Conservation (phyloP, 164 flowering plant genomes). For the grape (Vitis vinifera) region DNA sequence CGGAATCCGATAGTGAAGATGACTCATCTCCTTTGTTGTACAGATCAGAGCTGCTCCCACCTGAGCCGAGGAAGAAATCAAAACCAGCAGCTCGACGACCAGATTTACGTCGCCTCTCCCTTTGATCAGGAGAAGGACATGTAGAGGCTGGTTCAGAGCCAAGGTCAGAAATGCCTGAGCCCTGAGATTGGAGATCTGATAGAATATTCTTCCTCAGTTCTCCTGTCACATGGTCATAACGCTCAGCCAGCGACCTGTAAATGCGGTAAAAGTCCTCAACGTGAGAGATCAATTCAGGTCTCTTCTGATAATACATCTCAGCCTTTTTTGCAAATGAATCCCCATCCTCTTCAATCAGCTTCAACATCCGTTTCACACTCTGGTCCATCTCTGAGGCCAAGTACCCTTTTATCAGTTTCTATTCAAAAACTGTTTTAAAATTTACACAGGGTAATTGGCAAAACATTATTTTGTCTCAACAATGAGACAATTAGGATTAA, state of each 20-base stretch:
- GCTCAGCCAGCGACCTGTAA: conserved; percentile 87
- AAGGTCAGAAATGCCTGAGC: conserved; percentile 56
- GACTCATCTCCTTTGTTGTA: conserved; percentile 56
- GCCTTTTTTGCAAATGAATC: conserved; percentile 91
- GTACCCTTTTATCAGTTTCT: conserved; percentile 25
- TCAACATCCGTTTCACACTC: conserved; percentile 74
- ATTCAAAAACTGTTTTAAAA: background rate
- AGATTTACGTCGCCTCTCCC: conserved; percentile 33
- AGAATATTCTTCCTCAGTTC: conserved; percentile 66
- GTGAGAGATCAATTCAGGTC: conserved; percentile 72
- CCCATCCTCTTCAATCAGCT: conserved; percentile 89
- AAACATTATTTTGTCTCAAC: background rate
- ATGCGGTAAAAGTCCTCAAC: conserved; percentile 86
- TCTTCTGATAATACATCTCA: conserved; percentile 84
- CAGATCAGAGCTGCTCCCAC: conserved; percentile 47
- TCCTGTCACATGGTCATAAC: conserved; percentile 83
- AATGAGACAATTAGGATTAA: conserved; percentile 3
- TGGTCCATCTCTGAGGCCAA: conserved; percentile 76
- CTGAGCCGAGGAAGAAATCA: conserved; percentile 70
- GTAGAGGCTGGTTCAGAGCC: conserved; percentile 48
- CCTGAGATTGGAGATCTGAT: conserved; percentile 66
- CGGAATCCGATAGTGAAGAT: conserved; percentile 58
- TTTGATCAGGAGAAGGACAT: conserved; percentile 43
- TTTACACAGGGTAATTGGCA: background rate
- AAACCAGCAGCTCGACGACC: conserved; percentile 77